Base-by-base conservation (phyloP, 2,329 filamentous ascomycete species). In the Pochonia chlamydosporia region DNA sequence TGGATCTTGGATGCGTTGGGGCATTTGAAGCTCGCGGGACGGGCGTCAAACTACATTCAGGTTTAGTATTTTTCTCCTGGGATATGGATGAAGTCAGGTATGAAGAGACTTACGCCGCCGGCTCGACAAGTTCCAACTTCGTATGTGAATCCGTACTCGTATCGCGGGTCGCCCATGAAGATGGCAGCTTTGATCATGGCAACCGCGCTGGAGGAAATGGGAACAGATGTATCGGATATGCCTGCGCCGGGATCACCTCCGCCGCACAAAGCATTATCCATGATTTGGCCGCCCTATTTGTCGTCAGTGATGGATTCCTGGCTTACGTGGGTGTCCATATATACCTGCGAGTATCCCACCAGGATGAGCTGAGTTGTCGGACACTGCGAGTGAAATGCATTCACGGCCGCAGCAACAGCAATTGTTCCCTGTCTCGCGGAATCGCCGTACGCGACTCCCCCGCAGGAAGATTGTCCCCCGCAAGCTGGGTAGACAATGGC, bases 221-320 rank as follows among this genome's bases (percentile, higher is more conserved):
- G 64, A 1, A 72, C 64, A 0, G 68, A 65, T 2, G 73, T 69
- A 40, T 69, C 69, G 1, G 66, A 60, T 50, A 71, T 70, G 23
- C 72, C 70, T 42, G 71, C 62, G 18, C 70, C 72, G 0, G 67
- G 58, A 24, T 77, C 75, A 1, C 70, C 72, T 26, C 80, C 81
- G n/a, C 81, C 80, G 50, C 80, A 84, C 39, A 83, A 60, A 2
- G 79, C 79, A 52, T 81, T 79, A 54, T 84, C 79, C 64, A 81
- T 76, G 56, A 84, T 82, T 56, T 84, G 78, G 3, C 75, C 78
- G 14, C 81, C 81, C 72, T 81, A 21, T 51, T 7, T 53, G 43
- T 13, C 3, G 2, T 24, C 10, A 50, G n/a, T 42, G 6, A n/a
- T 13, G 14, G 10, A 9, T 5, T 20, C 23, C 18, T 39, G 14